These are phyloP conservation scores for Solanum hybrid DNA, from an alignment of 305 asterid genomes.

Conservation along the genomic window DNA sequence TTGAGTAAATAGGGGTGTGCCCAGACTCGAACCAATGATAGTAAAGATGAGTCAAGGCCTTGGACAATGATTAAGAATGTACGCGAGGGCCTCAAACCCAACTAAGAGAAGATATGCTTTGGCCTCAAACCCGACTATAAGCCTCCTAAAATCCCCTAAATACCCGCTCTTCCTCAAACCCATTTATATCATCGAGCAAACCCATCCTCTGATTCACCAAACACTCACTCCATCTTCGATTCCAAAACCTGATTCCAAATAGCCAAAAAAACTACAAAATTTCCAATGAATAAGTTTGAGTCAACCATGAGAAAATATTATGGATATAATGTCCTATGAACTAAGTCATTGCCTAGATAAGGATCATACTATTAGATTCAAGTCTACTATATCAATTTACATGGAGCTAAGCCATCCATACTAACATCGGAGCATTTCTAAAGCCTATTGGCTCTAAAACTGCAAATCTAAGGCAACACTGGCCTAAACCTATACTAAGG, in stretches of 20 bases:
- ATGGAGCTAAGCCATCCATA: not conserved
- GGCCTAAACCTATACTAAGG: not conserved
- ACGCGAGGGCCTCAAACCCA: not conserved
- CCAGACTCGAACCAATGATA: not conserved
- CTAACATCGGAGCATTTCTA: not conserved
- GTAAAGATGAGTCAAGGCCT: not conserved
- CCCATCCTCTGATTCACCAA: not conserved
- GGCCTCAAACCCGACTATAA: not conserved
- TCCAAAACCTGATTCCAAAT: no score
- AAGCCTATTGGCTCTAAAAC: not conserved
- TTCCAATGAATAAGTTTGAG: not conserved
- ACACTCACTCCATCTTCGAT: not conserved
- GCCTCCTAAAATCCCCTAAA: not conserved
- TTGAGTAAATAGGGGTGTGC: not conserved
- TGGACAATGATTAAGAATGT: not conserved
- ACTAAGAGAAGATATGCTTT: not conserved
- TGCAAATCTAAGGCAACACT: not conserved
- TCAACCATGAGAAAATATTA: not conserved
- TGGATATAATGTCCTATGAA: not conserved
- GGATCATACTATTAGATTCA: not conserved
- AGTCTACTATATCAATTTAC: not conserved
- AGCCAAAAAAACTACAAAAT: not conserved
- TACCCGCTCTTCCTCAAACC: not conserved
- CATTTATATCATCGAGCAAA: not conserved
- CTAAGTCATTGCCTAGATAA: not conserved